Evolutionary conservation across 371 early-diverging fungal genomes (phyloP).

Genomic region (Polyrhizophydium stewartii): DNA sequence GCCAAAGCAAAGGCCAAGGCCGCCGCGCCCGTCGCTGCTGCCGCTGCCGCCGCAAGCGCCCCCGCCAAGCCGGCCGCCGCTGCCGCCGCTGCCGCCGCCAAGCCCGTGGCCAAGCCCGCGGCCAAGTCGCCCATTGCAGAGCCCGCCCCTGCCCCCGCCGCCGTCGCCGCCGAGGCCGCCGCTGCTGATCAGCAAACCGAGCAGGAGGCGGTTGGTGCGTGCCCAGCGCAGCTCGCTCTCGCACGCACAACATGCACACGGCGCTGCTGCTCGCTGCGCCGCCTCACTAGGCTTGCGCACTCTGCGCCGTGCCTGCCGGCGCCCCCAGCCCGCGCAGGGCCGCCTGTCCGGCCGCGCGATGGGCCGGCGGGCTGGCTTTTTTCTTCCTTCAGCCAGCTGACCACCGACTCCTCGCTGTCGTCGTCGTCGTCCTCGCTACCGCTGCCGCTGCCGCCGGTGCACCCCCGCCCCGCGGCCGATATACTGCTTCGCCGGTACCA

Average conservation of each 20-base stretch:
- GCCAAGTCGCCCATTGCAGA: slow-evolving; percentile 1
- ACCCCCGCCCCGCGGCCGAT: neutral
- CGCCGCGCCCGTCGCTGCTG: no score
- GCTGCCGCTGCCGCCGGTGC: neutral
- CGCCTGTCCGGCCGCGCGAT: slow-evolving; percentile 7
- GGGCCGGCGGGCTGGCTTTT: neutral
- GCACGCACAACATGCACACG: no score
- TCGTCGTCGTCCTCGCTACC: neutral
- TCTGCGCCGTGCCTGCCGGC: slow-evolving; percentile 12
- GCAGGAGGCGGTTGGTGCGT: no score
- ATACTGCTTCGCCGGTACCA: no score
- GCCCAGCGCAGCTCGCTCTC: no score
- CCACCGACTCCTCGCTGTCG: neutral
- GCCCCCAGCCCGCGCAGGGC: slow-evolving; percentile 6
- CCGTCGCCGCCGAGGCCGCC: slow-evolving; percentile 6
- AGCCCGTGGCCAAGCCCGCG: no score
- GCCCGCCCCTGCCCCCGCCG: slow-evolving; percentile 9
- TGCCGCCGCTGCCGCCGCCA: no score
- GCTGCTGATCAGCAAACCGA: slow-evolving; percentile 9
- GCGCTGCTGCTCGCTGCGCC: slow-evolving; percentile 7
- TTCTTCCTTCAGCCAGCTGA: neutral
- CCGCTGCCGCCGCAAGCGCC: no score
- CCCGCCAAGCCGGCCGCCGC: no score
- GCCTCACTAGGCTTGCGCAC: slow-evolving; percentile 15
- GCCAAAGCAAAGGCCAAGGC: no score